Base-by-base conservation (phyloP, 2,329 filamentous ascomycete genomes). In the Neofusicoccum sp. region DNA sequence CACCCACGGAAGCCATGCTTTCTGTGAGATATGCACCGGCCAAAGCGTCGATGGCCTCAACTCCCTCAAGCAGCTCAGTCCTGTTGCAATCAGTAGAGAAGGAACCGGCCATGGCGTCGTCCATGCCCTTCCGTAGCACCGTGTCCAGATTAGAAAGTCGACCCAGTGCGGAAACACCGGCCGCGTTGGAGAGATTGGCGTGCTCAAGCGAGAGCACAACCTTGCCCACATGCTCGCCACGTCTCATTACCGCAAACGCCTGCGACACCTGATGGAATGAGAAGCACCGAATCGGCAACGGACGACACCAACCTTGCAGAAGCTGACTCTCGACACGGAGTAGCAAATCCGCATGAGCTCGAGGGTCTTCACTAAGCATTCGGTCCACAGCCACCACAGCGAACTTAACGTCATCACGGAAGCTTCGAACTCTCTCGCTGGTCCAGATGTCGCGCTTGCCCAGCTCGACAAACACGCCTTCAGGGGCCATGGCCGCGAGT, bases 401-500 rank as follows among this genome's bases (percentile, higher is more conserved):
- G 14, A 44, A 22, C 41, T 22, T 14, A n/a, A 44, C n/a, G 41
- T 44, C 41, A 16, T 14, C 14, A 7, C 41, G 41, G 22, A 22
- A 22, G 22, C 22, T 22, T 22, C 22, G 22, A 22, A 22, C 22
- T 22, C 22, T 22, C 22, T 22, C 22, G 22, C 22, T 22, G 22
- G 22, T 22, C 22, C 22, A 22, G 28, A 52, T 52, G 29, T 70
- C 68, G 5, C 44, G 37, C 47, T 66, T 66, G 29, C 70, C 70
- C n/a, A 71, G 67, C 5, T 71, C 67, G 8, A 71, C 29, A 12
- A 71, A 67, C 12, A 67, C 64, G n/a, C 71, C 72, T 29, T 70
- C 72, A 9, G 67, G 47, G 1, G 81, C 79, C 3, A 84, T 70
- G 48, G 79, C 82, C 6, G 73, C 64, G 79, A 78, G 83, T 0